Percentiles rank a stretch among this genome's conserved stretches.
Evolutionary conservation across 164 flowering plant genomes (phyloP).

Genomic region (Vitis amurensis): DNA sequence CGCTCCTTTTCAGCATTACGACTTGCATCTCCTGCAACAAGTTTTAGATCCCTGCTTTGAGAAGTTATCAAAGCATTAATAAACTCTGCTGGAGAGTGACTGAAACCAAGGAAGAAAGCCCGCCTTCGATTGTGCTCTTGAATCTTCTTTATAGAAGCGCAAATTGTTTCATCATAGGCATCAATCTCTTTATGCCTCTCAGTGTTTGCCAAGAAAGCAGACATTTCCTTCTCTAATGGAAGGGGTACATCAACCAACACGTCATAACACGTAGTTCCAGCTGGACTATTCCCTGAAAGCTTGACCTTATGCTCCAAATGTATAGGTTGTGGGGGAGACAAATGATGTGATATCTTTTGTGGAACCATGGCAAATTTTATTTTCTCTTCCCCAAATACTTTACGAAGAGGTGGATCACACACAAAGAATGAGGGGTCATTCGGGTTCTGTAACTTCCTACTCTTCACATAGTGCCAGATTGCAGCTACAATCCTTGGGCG

Average conservation of each 20-base stretch:
- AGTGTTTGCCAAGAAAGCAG: slow-evolving; percentile 52
- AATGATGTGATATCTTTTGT: slow-evolving; percentile 66
- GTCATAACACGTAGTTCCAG: slow-evolving; percentile 82
- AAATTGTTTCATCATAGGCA: slow-evolving; percentile 68
- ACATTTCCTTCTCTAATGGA: slow-evolving; percentile 63
- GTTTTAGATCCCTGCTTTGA: slow-evolving; percentile 80
- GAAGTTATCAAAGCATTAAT: slow-evolving; percentile 78
- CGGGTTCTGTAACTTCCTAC: slow-evolving; percentile 61
- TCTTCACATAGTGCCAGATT: slow-evolving; percentile 83
- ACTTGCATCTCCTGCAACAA: slow-evolving; percentile 70
- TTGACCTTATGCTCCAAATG: slow-evolving; percentile 75
- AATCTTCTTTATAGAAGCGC: slow-evolving; percentile 68
- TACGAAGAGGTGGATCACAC: slow-evolving; percentile 77
- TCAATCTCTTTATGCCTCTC: slow-evolving; percentile 73
- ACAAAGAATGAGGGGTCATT: slow-evolving; percentile 60
- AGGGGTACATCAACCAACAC: slow-evolving; percentile 75
- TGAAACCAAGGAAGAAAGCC: slow-evolving; percentile 85
- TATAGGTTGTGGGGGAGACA: slow-evolving; percentile 65
- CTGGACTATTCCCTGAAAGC: slow-evolving; percentile 74
- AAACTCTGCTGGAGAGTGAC: slow-evolving; percentile 94
- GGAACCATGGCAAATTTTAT: slow-evolving; percentile 66
- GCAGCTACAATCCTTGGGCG: slow-evolving; percentile 73
- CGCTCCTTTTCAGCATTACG: slow-evolving; percentile 69
- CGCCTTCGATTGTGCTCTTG: slow-evolving; percentile 72
- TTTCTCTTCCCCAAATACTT: slow-evolving; percentile 82